Evolutionary conservation across 2,329 filamentous ascomycete genomes (phyloP).

Genomic region (Sporothrix globosa): DNA sequence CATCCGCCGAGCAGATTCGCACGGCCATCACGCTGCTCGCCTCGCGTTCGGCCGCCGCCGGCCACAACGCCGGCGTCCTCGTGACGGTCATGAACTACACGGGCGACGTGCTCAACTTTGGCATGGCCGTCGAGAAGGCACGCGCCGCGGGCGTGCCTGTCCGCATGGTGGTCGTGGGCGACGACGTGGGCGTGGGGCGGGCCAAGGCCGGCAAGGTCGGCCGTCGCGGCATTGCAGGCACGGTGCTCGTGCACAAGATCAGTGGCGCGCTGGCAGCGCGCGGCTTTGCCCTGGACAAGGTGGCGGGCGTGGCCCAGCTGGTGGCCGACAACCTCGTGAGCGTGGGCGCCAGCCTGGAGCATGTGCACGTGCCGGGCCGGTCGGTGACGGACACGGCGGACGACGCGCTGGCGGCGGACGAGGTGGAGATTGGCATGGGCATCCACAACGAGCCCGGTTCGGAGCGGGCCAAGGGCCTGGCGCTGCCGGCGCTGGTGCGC

Average conservation of each 20-base stretch:
- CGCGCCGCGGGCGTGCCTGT: constrained; percentile 74
- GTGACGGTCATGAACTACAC: constrained; percentile 98
- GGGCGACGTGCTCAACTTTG: constrained; percentile 87
- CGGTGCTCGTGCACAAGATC: constrained; percentile 89
- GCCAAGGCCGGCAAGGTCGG: constrained; percentile 87
- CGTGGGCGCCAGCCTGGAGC: constrained; percentile 81
- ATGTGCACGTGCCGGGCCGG: constrained; percentile 91
- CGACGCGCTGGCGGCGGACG: constrained; percentile 57
- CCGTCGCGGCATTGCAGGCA: constrained; percentile 85
- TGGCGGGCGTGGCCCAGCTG: constrained; percentile 71
- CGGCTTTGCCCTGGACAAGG: constrained; percentile 69
- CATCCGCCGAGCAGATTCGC: constrained; percentile 77
- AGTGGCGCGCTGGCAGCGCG: constrained; percentile 77
- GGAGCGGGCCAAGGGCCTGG: constrained; percentile 54
- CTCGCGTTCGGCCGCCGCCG: constrained; percentile 53
- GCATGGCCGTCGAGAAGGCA: constrained; percentile 90
- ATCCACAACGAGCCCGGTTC: constrained; percentile 73
- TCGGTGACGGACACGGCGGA: constrained; percentile 55
- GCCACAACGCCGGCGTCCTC: constrained; percentile 66
- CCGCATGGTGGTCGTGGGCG: constrained; percentile 89
- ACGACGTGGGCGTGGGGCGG: constrained; percentile 88
- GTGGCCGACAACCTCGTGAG: constrained; percentile 77
- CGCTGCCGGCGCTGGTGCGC: constrained; percentile 58
- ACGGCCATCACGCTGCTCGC: constrained; percentile 74
- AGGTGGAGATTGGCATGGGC: constrained; percentile 73